Evolutionary conservation across 2,329 filamentous ascomycete genomes (phyloP), one percentile per base, ranked within the genome.

Genomic region (Cladosporium sp.): DNA sequence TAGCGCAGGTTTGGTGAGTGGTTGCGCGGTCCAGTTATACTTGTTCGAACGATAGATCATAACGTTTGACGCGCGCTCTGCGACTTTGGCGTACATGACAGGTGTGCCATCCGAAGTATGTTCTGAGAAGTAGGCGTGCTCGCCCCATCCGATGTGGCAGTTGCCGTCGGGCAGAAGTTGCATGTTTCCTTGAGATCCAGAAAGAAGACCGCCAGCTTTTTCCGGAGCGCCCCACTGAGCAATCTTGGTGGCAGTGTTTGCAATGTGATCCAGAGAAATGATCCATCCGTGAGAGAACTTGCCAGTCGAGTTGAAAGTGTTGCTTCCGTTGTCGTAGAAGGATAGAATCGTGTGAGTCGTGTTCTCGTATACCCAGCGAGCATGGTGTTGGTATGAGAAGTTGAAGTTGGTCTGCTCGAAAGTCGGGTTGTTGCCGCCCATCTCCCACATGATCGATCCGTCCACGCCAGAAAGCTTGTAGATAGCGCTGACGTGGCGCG

Each of bases 131-230:
- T 80, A 76, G 1, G 74, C 72, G 32, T 76, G 72, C 65, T 80
- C 75, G 5, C 86, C 85, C 85, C 85, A 88, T 67, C 84, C 84
- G 36, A 88, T 81, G 49, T 88, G 75, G 7, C 81, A 81, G 65
- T 86, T 83, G 36, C 83, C 83, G 61, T 82, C 82, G 0, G 83
- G 80, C 0, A 88, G 78, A 6, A 85, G 70, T 68, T 89, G 86
- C 34, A 84, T 81, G 66, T 80, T 83, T 1, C 82, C 83, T 66
- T 85, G 83, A 0, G 84, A 85, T 54, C 79, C 82, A 30, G 83
- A 80, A 0, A 80, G 75, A 8, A 86, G 75, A 5, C 77, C 77
- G n/a, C 73, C 74, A 21, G 77, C 74, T 6, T 70, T 59, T 63
- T 85, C 82, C 0, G 83, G 83, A 0, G 83, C 81, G 58, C 79